A percentile compares a stretch with the other conserved stretches of the same genome.
Evolutionary conservation across 148 eudicot genomes (phyloP).

Genomic region (Persicaria maculosa): DNA sequence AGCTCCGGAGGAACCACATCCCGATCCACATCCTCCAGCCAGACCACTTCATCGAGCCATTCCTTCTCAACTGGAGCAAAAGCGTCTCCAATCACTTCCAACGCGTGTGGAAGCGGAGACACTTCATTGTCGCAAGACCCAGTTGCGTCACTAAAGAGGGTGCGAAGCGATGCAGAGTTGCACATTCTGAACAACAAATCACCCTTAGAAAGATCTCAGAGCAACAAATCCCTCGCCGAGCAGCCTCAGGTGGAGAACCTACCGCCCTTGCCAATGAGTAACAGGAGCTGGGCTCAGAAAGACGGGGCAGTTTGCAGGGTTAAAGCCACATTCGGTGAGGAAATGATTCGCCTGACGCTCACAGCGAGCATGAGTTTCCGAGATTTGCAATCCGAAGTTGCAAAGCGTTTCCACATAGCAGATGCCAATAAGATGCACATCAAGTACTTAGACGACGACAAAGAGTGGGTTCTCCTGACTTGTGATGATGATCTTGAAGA

Average conservation of each 20-base stretch:
- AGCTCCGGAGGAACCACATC: constrained; percentile 37
- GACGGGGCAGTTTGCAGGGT: constrained; percentile 38
- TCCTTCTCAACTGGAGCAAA: constrained; percentile 44
- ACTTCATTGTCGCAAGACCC: constrained; percentile 22
- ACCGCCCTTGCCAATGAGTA: constrained; percentile 22
- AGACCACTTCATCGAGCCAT: constrained; percentile 56
- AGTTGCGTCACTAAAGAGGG: constrained; percentile 4
- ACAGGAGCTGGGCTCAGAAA: constrained; percentile 11
- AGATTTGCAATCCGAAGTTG: constrained; percentile 51
- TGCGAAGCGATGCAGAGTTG: neutral
- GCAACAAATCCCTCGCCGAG: constrained; percentile 8
- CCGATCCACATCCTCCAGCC: constrained; percentile 55
- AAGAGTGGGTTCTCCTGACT: constrained; percentile 84
- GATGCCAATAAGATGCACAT: constrained; percentile 38
- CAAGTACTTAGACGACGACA: constrained; percentile 78
- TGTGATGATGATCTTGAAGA: constrained; percentile 82
- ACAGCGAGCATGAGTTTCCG: constrained; percentile 45
- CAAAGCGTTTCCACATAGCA: constrained; percentile 42
- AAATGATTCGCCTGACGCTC: constrained; percentile 52
- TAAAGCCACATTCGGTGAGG: constrained; percentile 67
- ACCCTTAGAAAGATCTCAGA: constrained; percentile 10
- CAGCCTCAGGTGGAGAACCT: neutral
- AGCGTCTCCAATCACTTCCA: constrained; percentile 23
- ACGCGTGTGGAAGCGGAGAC: constrained; percentile 26
- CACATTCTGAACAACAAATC: neutral